Base-by-base conservation (phyloP, 352 stramenopile species). In the Peronosclerospora sorghi region DNA sequence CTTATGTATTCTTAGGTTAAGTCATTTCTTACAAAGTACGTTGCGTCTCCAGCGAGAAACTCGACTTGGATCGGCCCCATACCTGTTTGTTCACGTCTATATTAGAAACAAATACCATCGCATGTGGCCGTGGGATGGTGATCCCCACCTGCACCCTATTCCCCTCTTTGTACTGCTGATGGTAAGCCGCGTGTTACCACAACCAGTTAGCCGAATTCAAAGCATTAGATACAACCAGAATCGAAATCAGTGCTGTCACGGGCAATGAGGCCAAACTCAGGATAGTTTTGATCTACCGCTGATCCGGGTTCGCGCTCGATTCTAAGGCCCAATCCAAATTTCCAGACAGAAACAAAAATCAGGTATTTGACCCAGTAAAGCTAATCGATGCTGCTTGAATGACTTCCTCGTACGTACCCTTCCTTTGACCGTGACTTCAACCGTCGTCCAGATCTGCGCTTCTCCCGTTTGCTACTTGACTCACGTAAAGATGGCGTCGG, bases 221-320 rank as follows among this genome's bases (percentile, higher is more conserved):
- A 36, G 41, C 41, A 32, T 34, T 59, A 67, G 45, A 67, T 67
- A 49, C 58, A 67, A 41, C 56, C 53, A 40, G 54, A 59, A 36
- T 67, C 58, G 30, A 64, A 67, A 41, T 67, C 54, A 36, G 41
- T 64, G 54, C 58, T 63, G 49, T 67, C 58, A 29, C 58, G 58
- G 24, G 38, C 49, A 14, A 62, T 45, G 19, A 52, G 35, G 45
- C 57, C 58, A 30, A 60, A 57, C 34, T 67, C 54, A 40, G 35
- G 26, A 43, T 56, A 55, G 5, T 64, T 53, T 29, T 59, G 43
- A 26, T 66, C 57, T 48, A 41, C 36, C 17, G 41, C 32, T 48
- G 43, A 59, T 40, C 41, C 38, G 21, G 45, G 49, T 28, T 50
- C 32, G 35, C 35, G 58, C 45, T 60, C 54, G 35, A 58, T 45